Conservation (phyloP, 2,329 filamentous ascomycete species). For the Colletotrichum euphorbiae region DNA sequence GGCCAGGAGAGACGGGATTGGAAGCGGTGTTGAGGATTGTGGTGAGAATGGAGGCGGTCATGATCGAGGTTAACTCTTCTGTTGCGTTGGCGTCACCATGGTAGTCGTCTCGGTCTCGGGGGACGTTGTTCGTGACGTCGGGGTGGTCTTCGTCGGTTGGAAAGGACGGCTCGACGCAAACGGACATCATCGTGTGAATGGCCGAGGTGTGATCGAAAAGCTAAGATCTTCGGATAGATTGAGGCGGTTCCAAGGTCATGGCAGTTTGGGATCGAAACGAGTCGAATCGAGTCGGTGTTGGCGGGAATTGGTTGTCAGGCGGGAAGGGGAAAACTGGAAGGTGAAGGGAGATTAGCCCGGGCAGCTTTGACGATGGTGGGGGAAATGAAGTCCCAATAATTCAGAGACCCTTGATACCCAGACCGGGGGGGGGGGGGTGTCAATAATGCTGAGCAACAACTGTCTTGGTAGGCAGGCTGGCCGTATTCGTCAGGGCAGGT, state of each 20-base stretch:
- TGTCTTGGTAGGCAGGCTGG: slow-evolving; percentile 29
- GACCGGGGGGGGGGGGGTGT: slow-evolving; percentile 29
- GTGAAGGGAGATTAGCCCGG: slow-evolving; percentile 37
- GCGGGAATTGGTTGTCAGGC: slow-evolving; percentile 32
- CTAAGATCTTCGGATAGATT: slow-evolving; percentile 24
- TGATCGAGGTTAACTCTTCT: slow-evolving; percentile 50
- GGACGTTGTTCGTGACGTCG: slow-evolving; percentile 32
- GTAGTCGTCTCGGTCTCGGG: slow-evolving; percentile 38
- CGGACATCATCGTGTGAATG: slow-evolving; percentile 33
- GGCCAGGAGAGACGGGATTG: slow-evolving; percentile 67
- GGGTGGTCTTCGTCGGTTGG: slow-evolving; percentile 34
- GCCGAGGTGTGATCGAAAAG: slow-evolving; percentile 16
- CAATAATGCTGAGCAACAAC: slow-evolving; percentile 26
- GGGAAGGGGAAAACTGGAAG: slow-evolving; percentile 26
- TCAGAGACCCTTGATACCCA: slow-evolving; percentile 40
- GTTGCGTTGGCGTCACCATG: slow-evolving; percentile 37
- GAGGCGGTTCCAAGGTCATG: slow-evolving; percentile 33
- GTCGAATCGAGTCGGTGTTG: slow-evolving; percentile 7
- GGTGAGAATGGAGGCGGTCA: slow-evolving; percentile 52
- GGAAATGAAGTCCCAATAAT: slow-evolving; percentile 42
- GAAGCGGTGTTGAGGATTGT: slow-evolving; percentile 56
- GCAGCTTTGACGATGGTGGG: slow-evolving; percentile 40
- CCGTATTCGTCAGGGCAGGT: slow-evolving; percentile 33
- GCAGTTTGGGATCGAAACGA: slow-evolving; percentile 17
- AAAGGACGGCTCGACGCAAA: slow-evolving; percentile 38